Base-by-base conservation (phyloP, 495 filamentous ascomycete genomes). In the Penicillium roqueforti region DNA sequence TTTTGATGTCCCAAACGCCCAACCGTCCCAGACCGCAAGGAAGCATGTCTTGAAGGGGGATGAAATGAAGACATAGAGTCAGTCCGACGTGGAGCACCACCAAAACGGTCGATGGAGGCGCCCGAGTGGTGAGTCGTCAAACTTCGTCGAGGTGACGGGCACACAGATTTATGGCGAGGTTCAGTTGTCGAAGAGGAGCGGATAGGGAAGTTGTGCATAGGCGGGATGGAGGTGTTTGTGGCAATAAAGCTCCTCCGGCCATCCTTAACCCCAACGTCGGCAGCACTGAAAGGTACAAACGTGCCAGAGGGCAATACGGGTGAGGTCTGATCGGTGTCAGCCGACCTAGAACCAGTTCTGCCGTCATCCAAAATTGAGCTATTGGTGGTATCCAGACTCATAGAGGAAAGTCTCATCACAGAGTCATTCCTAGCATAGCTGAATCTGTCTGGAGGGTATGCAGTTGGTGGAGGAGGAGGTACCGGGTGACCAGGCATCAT, bases 291-390 rank as follows among this genome's bases (percentile, higher is more conserved):
- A 5, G 74, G 72, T 1, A 68, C 63, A 20, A 69, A 76, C 7
- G 67, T 71, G 14, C 68, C 72, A 8, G 72, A 70, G 4, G 72
- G 66, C 32, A 71, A 57, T 10, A 54, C 58, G 3, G 72, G 71
- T 1, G 72, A 72, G 26, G 57, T 62, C 3, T 73, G 55, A 1
- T 69, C 65, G 14, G 60, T 60, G 20, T 73, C 68, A 10, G 55
- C 46, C 0, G 66, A 69, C 13, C 58, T 54, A 6, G 65, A 66
- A 8, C 57, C 65, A 31, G 64, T 57, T 43, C 56, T 48, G 29
- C 61, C 62, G 28, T 75, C 77, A 13, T 78, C 70, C n/a, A 80
- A 54, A 37, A 79, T 75, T 2, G 76, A 78, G 51, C 76, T 80
- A 51, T 78, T 69, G 1, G 70, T 76, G 7, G 75, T 79, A 47